Evolutionary conservation across 176 grass and related monocot species (phyloP), one percentile per base, ranked within the genome.

Genomic region (Stipa capillata): DNA sequence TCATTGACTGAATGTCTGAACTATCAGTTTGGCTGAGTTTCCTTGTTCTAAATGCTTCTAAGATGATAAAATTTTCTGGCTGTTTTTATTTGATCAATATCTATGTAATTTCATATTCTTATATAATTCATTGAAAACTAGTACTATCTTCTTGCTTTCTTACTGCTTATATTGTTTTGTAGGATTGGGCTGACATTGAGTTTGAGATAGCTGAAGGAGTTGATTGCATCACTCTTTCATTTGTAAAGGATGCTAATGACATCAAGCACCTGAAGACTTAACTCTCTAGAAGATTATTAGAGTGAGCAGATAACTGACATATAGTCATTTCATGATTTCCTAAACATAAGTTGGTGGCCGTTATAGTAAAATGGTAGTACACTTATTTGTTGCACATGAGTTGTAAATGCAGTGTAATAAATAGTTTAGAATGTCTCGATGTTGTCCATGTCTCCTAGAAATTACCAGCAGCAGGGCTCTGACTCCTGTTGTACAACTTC

Each of bases 141-240:
- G 6, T 53, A 20, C 39, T 15, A 60, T 60, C 41, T 53, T 74
- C 27, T 37, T 80, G 42, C 82, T 45, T 84, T 9, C 42, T 88
- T 12, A 87, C 0, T 73, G 25, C 33, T 41, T 50, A 21, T 78
- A 16, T 73, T 44, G 43, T 51, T 61, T 74, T 72, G 53, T 60
- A 93, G 91, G 84, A 93, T 77, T 93, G 91, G 91, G 84, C 81
- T 58, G 87, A 93, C 49, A 90, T 93, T 7, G 81, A 93, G 74
- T 93, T 93, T 53, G 84, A 77, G 42, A 93, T 93, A 79, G 33
- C 87, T 73, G 91, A 93, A 66, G 87, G 87, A 79, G 73, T 90
- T 65, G 84, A 93, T 82, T 93, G 81, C 56, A 82, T 93, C 76
- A 84, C 85, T 31, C 43, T 93, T 69, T 93, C 91, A 82, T 88